These are phyloP conservation scores for Triticum dicoccoides DNA, from an alignment of 176 grass and related monocot genomes.

Conservation along the genomic window DNA sequence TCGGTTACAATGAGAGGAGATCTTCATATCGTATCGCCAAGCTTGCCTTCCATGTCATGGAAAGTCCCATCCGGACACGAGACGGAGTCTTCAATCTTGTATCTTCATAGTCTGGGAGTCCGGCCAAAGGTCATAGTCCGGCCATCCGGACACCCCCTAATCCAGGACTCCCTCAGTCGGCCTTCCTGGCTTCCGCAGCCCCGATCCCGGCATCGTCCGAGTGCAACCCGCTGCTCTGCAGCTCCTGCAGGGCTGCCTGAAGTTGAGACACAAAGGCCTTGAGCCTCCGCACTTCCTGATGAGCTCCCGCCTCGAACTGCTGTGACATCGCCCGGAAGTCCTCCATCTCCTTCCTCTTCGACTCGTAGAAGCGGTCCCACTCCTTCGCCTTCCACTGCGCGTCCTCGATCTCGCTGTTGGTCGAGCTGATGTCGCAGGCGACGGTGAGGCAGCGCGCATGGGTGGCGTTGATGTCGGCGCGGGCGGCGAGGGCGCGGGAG, in stretches of 20 bases:
- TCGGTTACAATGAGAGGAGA: no score
- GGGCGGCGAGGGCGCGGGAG: slow-evolving; percentile 50
- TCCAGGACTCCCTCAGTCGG: neutral
- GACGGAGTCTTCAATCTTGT: no score
- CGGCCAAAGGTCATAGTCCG: no score
- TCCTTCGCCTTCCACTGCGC: neutral
- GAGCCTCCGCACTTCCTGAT: slow-evolving; percentile 50
- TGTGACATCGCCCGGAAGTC: no score
- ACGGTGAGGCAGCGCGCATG: neutral
- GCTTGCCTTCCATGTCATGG: no score
- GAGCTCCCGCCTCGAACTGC: neutral
- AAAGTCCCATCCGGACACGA: no score
- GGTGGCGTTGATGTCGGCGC: slow-evolving; percentile 53
- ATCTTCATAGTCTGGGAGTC: no score
- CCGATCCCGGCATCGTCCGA: slow-evolving; percentile 43
- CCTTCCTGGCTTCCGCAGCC: slow-evolving; percentile 61
- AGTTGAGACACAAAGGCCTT: slow-evolving; percentile 60
- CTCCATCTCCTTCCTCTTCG: no score
- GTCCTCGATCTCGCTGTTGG: slow-evolving; percentile 63
- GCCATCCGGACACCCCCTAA: no score
- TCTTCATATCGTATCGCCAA: no score
- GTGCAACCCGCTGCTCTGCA: slow-evolving; percentile 44
- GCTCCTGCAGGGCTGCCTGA: slow-evolving; percentile 55
- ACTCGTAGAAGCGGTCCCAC: no score
- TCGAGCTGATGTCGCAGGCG: slow-evolving; percentile 40